These are phyloP conservation scores for Phytophthora aleatoria DNA, from an alignment of 352 stramenopile species.

Conservation along the genomic window DNA sequence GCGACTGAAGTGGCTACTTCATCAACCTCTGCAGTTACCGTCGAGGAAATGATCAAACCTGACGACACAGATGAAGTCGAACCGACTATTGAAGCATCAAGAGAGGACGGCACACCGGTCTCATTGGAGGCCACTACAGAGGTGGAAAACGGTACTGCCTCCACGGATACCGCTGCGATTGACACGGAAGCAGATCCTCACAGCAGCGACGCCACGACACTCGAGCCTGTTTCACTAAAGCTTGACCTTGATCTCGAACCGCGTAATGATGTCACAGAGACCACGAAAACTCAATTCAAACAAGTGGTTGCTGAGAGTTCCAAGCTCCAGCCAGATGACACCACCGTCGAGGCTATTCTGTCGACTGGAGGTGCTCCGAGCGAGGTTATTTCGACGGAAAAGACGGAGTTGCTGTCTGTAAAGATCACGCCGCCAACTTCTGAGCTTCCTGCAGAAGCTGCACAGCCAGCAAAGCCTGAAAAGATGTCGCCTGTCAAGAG, in stretches of 20 bases:
- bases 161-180: background rate
- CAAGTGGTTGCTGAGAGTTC: no score
- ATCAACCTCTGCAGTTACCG: background rate
- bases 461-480: slow-evolving; percentile 14
- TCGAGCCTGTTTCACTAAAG: slow-evolving; percentile 13
- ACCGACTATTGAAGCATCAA: background rate
- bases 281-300: no score
- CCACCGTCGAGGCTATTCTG: background rate
- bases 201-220: background rate
- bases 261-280: background rate
- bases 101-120: background rate
- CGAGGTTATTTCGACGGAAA: background rate
- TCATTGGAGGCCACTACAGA: background rate
- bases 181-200: background rate
- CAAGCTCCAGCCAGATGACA: no score
- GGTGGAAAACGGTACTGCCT: background rate
- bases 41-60: slow-evolving; percentile 1
- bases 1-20: background rate
- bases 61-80: slow-evolving; percentile 1
- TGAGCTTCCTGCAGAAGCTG: slow-evolving; percentile 7
- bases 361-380: background rate
- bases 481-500: slow-evolving; percentile 44
- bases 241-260: slow-evolving; percentile 16
- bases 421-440: slow-evolving; percentile 12
- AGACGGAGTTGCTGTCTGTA: slow-evolving; percentile 18